These are phyloP conservation scores for Ceratocystis smalleyi DNA, from an alignment of 2,329 filamentous ascomycete species.

Conservation along the genomic window DNA sequence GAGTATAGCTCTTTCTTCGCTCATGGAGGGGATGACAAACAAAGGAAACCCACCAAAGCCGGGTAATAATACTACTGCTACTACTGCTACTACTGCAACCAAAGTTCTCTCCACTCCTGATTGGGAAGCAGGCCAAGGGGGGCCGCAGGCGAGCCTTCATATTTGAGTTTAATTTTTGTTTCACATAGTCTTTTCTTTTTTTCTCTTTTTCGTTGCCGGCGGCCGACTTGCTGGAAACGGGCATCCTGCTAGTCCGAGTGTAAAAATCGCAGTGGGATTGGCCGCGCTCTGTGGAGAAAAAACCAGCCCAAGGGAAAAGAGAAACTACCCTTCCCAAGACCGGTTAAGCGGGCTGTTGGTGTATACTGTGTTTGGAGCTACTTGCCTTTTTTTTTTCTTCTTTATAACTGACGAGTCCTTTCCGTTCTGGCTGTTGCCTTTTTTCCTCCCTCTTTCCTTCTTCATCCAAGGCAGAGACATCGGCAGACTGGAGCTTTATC, in stretches of 20 bases:
- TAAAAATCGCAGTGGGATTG: background rate
- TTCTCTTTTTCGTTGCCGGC: background rate
- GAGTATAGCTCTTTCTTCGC: background rate
- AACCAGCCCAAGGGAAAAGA: background rate
- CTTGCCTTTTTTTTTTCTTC: background rate
- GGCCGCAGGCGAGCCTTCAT: background rate
- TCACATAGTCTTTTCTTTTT: background rate
- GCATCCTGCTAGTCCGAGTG: slow-evolving; percentile 3
- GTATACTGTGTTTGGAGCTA: background rate
- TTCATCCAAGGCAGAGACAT: slow-evolving; percentile 14
- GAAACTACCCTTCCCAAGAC: slow-evolving; percentile 17
- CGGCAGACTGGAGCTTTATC: slow-evolving; percentile 14
- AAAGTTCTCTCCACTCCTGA: background rate
- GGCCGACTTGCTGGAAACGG: slow-evolving; percentile 3
- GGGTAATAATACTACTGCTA: too few species aligned
- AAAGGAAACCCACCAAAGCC: background rate
- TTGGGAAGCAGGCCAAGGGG: background rate
- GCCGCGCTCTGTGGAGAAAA: background rate
- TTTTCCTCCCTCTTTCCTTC: slow-evolving; percentile 13
- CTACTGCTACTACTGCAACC: too few species aligned
- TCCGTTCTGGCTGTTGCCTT: slow-evolving; percentile 1
- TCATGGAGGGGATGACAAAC: background rate
- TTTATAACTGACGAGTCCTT: slow-evolving; percentile 7
- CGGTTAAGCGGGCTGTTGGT: slow-evolving; percentile 4
- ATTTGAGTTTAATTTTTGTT: background rate